phyloP scores from a whole-genome alignment of 805 yeast species.

The Barnettozyma californica region DNA sequence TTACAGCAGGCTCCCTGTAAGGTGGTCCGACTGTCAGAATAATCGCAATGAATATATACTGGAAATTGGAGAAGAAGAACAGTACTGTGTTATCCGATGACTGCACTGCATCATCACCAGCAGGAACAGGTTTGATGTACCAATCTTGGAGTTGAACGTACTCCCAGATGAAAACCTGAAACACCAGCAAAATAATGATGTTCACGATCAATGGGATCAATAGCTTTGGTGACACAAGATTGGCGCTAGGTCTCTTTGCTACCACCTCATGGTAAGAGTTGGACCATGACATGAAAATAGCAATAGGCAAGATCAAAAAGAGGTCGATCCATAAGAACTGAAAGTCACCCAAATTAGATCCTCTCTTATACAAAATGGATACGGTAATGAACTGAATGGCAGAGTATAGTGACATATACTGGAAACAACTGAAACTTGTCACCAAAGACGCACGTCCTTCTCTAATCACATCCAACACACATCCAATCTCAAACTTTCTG shows the following conservation, averaged over 20 bases:
- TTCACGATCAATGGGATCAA: slow-evolving; percentile 78
- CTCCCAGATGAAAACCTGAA: slow-evolving; percentile 69
- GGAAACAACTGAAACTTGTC: slow-evolving; percentile 94
- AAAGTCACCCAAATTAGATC: slow-evolving; percentile 93
- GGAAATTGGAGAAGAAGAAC: slow-evolving; percentile 78
- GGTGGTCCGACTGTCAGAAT: slow-evolving; percentile 93
- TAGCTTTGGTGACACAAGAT: slow-evolving; percentile 83
- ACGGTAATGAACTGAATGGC: slow-evolving; percentile 94
- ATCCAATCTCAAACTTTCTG: slow-evolving; percentile 80
- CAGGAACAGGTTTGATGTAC: slow-evolving; percentile 79
- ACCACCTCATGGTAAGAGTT: slow-evolving; percentile 59
- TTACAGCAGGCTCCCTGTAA: slow-evolving; percentile 68
- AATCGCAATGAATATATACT: slow-evolving; percentile 79
- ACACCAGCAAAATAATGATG: slow-evolving; percentile 53
- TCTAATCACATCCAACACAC: slow-evolving; percentile 84
- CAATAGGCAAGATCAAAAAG: slow-evolving; percentile 86
- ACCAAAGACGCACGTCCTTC: slow-evolving; percentile 95
- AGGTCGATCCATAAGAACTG: slow-evolving; percentile 93
- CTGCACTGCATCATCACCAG: slow-evolving; percentile 73
- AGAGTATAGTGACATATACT: slow-evolving; percentile 94
- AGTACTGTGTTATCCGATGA: slow-evolving; percentile 87
- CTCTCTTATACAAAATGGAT: slow-evolving; percentile 76
- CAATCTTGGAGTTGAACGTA: slow-evolving; percentile 54
- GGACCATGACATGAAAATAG: slow-evolving; percentile 97
- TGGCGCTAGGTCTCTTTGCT: slow-evolving; percentile 86